Base-by-base conservation (phyloP, 768 basidiomycete genomes). In the Omphalotus guepiniiformis region DNA sequence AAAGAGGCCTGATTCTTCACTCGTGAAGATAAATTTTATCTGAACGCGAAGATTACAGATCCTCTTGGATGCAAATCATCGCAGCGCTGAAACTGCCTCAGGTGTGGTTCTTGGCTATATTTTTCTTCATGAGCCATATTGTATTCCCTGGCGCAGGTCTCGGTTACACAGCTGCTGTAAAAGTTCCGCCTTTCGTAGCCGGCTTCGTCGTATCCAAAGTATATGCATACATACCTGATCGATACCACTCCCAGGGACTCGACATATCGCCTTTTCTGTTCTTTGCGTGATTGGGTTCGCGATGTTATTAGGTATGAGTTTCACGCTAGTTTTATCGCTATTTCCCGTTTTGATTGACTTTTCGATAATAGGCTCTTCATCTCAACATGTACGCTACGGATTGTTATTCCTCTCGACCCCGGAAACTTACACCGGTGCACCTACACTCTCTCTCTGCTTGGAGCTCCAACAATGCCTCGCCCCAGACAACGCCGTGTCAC, bases 221-320 rank as follows among this genome's bases (percentile, higher is more conserved):
- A 15, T 55, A 66, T 4, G 72, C 79, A 3, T 71, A 70, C 53
- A 58, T 81, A 6, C 80, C 80, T 16, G 81, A 83, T 52, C 64
- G 63, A 2, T 80, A 74, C 52, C 68, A 56, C 37, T 74, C 71
- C 48, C 79, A 81, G 41, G 80, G 78, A 1, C 49, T 70, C 8
- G 65, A 3, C 59, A 64, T 4, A 74, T 79, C 23, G 61, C 80
- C 46, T 68, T 68, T 25, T 68, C 70, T 11, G 2, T 75, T 18
- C 51, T 78, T 2, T 67, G 65, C 45, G 50, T 73, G 12, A 68
- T 75, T 15, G 82, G 82, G 0, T 81, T 80, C 56, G 59, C 66
- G n/a, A 71, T 80, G 62, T 82, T 78, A 62, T 66, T 79, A 29
- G 70, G 80, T 78, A 51, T 19, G 72, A 51, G 25, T 39, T 40